Evolutionary conservation across 1,139 yeast species (phyloP).

Genomic region (Lodderomyces orthopsilosis): DNA sequence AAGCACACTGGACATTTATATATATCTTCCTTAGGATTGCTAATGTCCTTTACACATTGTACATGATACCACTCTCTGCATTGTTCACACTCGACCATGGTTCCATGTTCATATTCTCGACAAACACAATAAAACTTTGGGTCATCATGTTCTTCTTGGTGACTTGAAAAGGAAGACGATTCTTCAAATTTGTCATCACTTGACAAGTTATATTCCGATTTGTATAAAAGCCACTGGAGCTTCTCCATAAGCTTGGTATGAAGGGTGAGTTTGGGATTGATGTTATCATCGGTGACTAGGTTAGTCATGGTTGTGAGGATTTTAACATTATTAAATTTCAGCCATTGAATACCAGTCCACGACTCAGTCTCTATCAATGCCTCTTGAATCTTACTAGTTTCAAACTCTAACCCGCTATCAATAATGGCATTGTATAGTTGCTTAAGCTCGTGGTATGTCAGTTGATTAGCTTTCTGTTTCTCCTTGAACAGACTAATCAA

Average conservation of each 20-base stretch:
- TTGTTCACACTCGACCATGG: constrained; percentile 75
- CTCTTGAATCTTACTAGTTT: constrained; percentile 19
- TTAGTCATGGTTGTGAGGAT: constrained; percentile 26
- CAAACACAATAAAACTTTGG: constrained; percentile 61
- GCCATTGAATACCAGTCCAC: constrained; percentile 38
- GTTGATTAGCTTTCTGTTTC: constrained; percentile 10
- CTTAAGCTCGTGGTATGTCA: constrained; percentile 23
- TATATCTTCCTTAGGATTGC: constrained; percentile 32
- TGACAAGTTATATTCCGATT: constrained; percentile 37
- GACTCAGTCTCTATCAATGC: constrained; percentile 29
- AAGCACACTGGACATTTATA: constrained; percentile 69
- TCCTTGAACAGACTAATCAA: constrained; percentile 22
- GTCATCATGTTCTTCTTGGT: constrained; percentile 12
- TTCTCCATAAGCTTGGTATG: constrained; percentile 22
- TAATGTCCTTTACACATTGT: constrained; percentile 44
- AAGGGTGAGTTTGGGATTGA: constrained; percentile 21
- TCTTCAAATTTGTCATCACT: constrained; percentile 36
- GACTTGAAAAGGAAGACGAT: constrained; percentile 27
- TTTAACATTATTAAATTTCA: constrained; percentile 29
- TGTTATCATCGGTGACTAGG: constrained; percentile 16
- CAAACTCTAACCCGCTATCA: constrained; percentile 28
- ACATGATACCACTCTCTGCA: constrained; percentile 85
- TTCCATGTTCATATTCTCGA: constrained; percentile 63
- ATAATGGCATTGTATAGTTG: constrained; percentile 23
- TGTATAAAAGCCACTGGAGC: constrained; percentile 30